phyloP scores from a whole-genome alignment of 495 filamentous ascomycete species.

The Bacidia rubella region DNA sequence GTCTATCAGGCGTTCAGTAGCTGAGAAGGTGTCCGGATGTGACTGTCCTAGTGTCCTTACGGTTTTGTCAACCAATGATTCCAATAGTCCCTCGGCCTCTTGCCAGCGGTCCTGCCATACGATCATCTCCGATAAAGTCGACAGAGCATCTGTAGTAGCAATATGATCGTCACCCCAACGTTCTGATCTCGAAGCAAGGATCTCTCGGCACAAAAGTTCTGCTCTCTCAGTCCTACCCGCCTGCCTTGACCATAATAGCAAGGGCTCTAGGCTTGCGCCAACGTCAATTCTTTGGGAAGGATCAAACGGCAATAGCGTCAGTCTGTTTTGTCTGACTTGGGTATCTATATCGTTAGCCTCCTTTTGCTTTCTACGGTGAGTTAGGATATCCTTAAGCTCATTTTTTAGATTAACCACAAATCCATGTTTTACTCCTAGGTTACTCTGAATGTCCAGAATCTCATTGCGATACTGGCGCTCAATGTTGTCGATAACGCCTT shows the following conservation, averaged over 20 bases:
- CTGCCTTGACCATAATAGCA: constrained; percentile 16
- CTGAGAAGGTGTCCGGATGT: too few species aligned
- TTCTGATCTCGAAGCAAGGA: constrained; percentile 14
- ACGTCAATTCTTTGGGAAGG: constrained; percentile 16
- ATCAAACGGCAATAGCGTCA: constrained; percentile 11
- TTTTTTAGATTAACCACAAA: too few species aligned
- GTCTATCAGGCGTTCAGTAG: too few species aligned
- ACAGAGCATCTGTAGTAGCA: background rate
- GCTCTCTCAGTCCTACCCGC: constrained; percentile 21
- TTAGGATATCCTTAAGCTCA: too few species aligned
- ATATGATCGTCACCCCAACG: background rate
- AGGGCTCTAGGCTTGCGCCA: too few species aligned
- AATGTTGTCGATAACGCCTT: background rate
- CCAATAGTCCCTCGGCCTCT: background rate
- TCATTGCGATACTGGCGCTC: background rate
- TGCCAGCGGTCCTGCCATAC: background rate
- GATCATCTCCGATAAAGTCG: background rate
- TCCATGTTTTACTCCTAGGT: constrained; percentile 8
- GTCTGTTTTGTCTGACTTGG: too few species aligned
- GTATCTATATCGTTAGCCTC: too few species aligned
- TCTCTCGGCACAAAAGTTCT: constrained; percentile 13
- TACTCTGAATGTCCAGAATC: background rate
- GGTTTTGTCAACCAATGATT: background rate
- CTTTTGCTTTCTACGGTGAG: too few species aligned
- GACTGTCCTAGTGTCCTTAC: background rate